A percentile compares a stretch with the other conserved stretches of the same genome.
Evolutionary conservation across 2,329 filamentous ascomycete species (phyloP).

Genomic region (Aspergillus sp.): DNA sequence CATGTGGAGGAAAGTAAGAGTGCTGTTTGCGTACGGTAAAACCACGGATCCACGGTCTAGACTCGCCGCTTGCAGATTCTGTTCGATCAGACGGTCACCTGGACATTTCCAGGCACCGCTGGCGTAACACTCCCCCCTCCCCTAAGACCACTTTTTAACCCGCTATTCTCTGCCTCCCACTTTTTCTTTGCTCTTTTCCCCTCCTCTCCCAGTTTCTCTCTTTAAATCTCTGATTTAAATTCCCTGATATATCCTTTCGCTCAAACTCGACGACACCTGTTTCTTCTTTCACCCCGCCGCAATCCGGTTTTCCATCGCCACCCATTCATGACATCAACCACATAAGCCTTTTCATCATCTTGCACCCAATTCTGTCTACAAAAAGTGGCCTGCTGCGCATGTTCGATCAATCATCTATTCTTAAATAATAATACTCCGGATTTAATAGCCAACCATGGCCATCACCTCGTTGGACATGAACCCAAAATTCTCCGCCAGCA

Average conservation of each 20-base stretch:
- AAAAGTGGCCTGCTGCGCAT: too few relatives aligned
- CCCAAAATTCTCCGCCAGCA: slow-evolving; percentile 18
- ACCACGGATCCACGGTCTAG: slow-evolving; percentile 5
- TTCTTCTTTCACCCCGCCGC: too few relatives aligned
- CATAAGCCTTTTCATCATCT: background rate
- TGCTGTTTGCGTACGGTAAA: background rate
- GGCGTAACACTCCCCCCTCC: background rate
- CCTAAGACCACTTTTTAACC: background rate
- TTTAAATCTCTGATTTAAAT: too few relatives aligned
- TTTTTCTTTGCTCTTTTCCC: background rate
- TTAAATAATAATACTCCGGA: too few relatives aligned
- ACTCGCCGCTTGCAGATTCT: slow-evolving; percentile 16
- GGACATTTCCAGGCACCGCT: background rate
- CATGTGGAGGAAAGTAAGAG: background rate
- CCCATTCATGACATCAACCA: background rate
- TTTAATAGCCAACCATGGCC: slow-evolving; percentile 14
- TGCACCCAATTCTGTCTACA: too few relatives aligned
- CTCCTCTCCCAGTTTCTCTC: background rate
- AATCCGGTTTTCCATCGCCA: background rate
- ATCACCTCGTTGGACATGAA: slow-evolving; percentile 13
- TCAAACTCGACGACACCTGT: too few relatives aligned
- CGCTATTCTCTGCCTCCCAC: slow-evolving; percentile 4
- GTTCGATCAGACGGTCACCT: slow-evolving; percentile 14
- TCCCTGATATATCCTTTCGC: too few relatives aligned
- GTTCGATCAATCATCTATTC: too few relatives aligned